Conservation (phyloP, 805 yeast species). For the Candida qinlingensis region DNA sequence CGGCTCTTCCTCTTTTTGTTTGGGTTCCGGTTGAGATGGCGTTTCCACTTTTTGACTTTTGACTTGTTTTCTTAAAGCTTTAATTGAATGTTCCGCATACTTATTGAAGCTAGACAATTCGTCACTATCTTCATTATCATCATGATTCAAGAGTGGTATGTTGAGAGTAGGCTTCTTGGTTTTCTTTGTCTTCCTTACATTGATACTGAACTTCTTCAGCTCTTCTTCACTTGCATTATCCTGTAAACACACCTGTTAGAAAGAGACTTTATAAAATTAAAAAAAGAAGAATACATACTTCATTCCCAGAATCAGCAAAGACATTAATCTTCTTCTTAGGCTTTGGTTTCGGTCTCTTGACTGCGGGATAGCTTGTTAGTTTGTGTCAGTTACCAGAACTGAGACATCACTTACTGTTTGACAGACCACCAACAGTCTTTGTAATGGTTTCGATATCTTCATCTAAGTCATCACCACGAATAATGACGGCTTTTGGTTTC, state of each 20-base stretch:
- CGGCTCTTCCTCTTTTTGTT: neutral
- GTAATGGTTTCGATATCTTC: conserved; percentile 1
- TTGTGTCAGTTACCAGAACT: too few relatives aligned
- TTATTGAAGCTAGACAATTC: too few relatives aligned
- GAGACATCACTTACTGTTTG: too few relatives aligned
- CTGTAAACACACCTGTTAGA: neutral
- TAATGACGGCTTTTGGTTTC: conserved; percentile 17
- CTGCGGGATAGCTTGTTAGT: neutral
- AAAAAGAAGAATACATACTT: neutral
- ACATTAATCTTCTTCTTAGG: conserved; percentile 1
- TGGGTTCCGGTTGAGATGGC: neutral
- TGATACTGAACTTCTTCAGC: neutral
- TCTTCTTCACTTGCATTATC: conserved; percentile 2
- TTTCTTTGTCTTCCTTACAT: conserved; percentile 1
- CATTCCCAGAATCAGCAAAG: neutral
- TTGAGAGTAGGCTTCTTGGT: neutral
- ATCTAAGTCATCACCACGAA: conserved; percentile 9
- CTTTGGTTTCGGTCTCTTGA: neutral
- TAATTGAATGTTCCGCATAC: too few relatives aligned
- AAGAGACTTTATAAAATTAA: too few relatives aligned
- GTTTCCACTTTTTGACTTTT: neutral
- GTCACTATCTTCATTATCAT: conserved; percentile 1
- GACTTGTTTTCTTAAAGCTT: neutral
- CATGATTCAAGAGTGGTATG: conserved; percentile 7
- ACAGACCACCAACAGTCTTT: too few relatives aligned